Conservation (phyloP, 2,329 filamentous ascomycete species). For the Colletotrichum spinosum region DNA sequence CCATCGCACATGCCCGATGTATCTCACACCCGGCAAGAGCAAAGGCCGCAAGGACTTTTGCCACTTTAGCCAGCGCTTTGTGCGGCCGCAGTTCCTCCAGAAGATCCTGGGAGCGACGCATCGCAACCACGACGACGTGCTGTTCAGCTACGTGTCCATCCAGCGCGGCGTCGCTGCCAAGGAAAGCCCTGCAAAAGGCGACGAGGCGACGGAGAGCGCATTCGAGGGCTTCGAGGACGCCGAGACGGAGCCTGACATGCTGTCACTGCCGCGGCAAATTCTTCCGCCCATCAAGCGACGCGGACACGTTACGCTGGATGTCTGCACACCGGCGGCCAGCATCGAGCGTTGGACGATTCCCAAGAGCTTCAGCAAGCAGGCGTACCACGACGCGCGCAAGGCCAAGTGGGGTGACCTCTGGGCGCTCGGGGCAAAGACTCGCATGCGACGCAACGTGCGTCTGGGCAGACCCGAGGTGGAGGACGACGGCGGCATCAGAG, state of each 20-base stretch:
- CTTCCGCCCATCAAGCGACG: slow-evolving; percentile 86
- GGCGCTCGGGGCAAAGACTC: slow-evolving; percentile 93
- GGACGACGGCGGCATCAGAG: slow-evolving; percentile 60
- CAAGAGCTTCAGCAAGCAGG: slow-evolving; percentile 80
- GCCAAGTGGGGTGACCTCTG: slow-evolving; percentile 92
- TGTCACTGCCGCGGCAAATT: slow-evolving; percentile 82
- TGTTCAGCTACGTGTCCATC: slow-evolving; percentile 90
- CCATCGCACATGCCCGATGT: slow-evolving; percentile 91
- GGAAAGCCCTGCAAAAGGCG: slow-evolving; percentile 56
- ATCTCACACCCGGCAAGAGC: slow-evolving; percentile 75
- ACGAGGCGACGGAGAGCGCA: slow-evolving; percentile 71
- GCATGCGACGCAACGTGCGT: slow-evolving; percentile 70
- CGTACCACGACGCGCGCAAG: slow-evolving; percentile 94
- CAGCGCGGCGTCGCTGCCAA: slow-evolving; percentile 73
- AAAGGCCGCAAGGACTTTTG: slow-evolving; percentile 89
- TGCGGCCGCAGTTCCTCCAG: slow-evolving; percentile 85
- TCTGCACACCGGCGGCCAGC: slow-evolving; percentile 87
- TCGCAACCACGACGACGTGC: slow-evolving; percentile 88
- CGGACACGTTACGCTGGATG: slow-evolving; percentile 88
- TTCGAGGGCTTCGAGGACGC: slow-evolving; percentile 77
- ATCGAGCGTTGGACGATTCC: slow-evolving; percentile 96
- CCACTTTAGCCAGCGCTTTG: slow-evolving; percentile 89
- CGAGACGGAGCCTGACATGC: slow-evolving; percentile 60
- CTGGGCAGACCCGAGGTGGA: slow-evolving; percentile 61
- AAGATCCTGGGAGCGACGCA: slow-evolving; percentile 75